A percentile compares a stretch with the other conserved stretches of the same genome.
phyloP scores from a whole-genome alignment of 2,329 filamentous ascomycete species.

The Monosporascus sp. region DNA sequence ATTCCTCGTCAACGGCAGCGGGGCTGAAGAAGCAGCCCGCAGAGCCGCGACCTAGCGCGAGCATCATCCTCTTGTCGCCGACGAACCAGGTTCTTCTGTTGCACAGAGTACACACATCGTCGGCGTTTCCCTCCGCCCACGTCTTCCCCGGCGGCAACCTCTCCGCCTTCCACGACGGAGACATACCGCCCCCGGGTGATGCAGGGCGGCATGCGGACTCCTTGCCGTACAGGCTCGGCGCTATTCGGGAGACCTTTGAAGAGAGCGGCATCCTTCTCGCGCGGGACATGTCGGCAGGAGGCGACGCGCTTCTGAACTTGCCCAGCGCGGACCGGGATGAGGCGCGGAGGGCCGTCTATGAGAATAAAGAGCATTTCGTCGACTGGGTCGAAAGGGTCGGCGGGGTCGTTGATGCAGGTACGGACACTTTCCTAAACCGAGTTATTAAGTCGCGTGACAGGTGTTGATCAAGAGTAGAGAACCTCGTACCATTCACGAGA shows the following conservation, averaged over 20 bases:
- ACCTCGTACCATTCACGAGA: conserved; percentile 75
- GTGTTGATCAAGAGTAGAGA: conserved; percentile 34
- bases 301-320: conserved; percentile 54
- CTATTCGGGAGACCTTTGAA: conserved; percentile 89
- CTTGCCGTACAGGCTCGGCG: conserved; percentile 70
- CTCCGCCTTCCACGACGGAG: conserved; percentile 69
- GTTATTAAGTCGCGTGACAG: background rate
- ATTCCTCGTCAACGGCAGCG: too few species aligned
- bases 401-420: conserved; percentile 61
- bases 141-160: conserved; percentile 93
- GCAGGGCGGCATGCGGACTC: conserved; percentile 63
- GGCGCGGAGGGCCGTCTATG: conserved; percentile 65
- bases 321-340: conserved; percentile 53
- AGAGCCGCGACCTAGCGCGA: conserved; percentile 40
- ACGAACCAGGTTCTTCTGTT: conserved; percentile 83
- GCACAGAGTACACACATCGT: conserved; percentile 76
- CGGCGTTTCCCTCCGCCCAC: conserved; percentile 83
- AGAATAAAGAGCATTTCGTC: conserved; percentile 56
- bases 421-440: conserved; percentile 7
- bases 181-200: conserved; percentile 38
- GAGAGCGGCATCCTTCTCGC: conserved; percentile 87
- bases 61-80: conserved; percentile 79
- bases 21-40: conserved; percentile 28
- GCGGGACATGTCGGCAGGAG: conserved; percentile 27
- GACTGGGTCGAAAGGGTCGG: conserved; percentile 57